Percentiles rank a stretch among this genome's conserved stretches.
Conservation (phyloP, 306 rosid genomes). For the Amphicarpaea edgeworthii region DNA sequence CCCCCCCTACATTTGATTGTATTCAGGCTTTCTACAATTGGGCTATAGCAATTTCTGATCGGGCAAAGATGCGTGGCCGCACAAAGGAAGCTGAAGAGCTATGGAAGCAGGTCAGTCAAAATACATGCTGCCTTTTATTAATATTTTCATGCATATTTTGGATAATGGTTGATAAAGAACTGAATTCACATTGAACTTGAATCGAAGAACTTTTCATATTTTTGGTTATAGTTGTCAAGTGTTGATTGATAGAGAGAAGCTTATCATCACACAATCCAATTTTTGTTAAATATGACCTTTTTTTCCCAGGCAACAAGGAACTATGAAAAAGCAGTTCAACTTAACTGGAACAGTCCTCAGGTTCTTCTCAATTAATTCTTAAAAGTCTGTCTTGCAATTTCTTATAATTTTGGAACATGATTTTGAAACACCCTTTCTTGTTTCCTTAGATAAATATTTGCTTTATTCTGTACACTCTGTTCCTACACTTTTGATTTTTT, state of each 20-base stretch:
- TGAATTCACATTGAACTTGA: conserved; percentile 22
- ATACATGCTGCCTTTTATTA: conserved; percentile 34
- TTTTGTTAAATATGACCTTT: conserved; percentile 40
- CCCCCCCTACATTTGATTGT: conserved; percentile 5
- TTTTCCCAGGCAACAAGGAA: conserved; percentile 85
- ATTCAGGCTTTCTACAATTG: conserved; percentile 96
- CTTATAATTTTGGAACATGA: conserved; percentile 19
- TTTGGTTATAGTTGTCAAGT: conserved; percentile 22
- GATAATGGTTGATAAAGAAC: conserved; percentile 22
- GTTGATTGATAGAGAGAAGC: conserved; percentile 33
- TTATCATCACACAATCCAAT: conserved; percentile 3
- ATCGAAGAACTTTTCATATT: conserved; percentile 19
- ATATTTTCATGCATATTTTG: conserved; percentile 30
- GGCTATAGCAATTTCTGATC: conserved; percentile 99
- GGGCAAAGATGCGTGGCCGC: conserved; percentile 99
- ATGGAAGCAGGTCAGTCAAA: conserved; percentile 89
- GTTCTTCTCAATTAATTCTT: conserved; percentile 54
- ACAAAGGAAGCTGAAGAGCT: conserved; percentile 99
- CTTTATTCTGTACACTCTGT: conserved; percentile 17
- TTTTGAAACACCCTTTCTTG: conserved; percentile 15
- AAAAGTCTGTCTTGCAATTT: conserved; percentile 17
- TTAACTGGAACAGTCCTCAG: conserved; percentile 99
- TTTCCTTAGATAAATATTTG: conserved; percentile 18
- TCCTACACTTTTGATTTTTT: conserved; percentile 31
- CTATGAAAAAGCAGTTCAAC: conserved; percentile 93